These are phyloP conservation scores for Trichopus zeylanicus DNA, from an alignment of 116 monocot species.

Conservation along the genomic window DNA sequence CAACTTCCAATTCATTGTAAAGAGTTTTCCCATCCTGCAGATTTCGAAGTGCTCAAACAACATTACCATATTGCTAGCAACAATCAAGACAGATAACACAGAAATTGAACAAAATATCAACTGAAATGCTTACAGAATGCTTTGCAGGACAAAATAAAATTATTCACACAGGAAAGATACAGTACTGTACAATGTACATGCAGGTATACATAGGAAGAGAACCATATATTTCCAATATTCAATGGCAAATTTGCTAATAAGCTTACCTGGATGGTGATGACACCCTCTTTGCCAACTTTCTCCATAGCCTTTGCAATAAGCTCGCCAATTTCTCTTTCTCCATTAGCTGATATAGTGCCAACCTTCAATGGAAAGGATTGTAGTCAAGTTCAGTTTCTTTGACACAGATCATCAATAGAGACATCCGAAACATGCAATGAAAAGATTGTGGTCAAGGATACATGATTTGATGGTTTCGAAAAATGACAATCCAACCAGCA, in stretches of 20 bases:
- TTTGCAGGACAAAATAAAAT: background rate
- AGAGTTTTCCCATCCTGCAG: conserved; percentile 92
- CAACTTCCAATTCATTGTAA: conserved; percentile 91
- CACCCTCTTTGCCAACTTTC: conserved; percentile 97
- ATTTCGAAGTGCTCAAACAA: background rate
- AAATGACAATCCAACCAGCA: background rate
- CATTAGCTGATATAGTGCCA: conserved; percentile 95
- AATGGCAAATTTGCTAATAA: background rate
- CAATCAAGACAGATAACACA: too few species aligned
- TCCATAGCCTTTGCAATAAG: conserved; percentile 99
- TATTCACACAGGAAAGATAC: too few species aligned
- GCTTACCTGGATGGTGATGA: conserved; percentile 93
- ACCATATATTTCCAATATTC: background rate
- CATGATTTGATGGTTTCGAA: background rate
- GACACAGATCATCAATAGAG: background rate
- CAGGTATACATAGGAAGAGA: background rate
- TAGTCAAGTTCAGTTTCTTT: background rate
- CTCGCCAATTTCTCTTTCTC: conserved; percentile 89
- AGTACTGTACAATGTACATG: background rate
- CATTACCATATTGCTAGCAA: background rate
- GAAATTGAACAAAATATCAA: too few species aligned
- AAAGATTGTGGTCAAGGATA: background rate
- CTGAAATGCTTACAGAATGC: background rate
- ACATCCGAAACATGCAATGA: too few species aligned
- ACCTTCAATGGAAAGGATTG: conserved; percentile 36